A percentile compares a stretch with the other conserved stretches of the same genome.
Conservation (phyloP, 2,329 filamentous ascomycete genomes). For the Nemania abortiva region DNA sequence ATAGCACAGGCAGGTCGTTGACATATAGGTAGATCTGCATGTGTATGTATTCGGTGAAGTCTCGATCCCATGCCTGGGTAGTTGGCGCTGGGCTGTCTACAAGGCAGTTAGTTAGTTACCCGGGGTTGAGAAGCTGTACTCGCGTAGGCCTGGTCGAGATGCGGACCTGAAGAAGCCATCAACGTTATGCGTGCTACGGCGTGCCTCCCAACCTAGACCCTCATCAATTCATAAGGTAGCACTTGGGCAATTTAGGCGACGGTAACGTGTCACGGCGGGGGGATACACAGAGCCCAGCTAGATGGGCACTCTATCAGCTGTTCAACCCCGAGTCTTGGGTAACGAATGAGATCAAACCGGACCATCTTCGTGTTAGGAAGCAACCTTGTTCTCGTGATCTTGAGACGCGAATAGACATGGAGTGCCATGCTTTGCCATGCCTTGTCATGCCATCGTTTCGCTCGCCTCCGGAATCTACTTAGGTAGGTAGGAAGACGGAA, state of each 20-base stretch:
- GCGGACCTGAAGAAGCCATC: conserved; percentile 7
- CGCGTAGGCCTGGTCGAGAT: not conserved
- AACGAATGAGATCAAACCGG: conserved; percentile 27
- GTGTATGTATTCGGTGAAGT: conserved; percentile 18
- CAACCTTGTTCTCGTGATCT: conserved; percentile 15
- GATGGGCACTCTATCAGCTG: conserved; percentile 29
- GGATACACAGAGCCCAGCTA: conserved; percentile 30
- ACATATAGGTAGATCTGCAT: conserved; percentile 13
- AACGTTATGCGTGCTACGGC: conserved; percentile 7
- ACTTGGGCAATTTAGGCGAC: conserved; percentile 20
- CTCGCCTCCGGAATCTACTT: conserved; percentile 18
- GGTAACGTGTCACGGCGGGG: conserved; percentile 35
- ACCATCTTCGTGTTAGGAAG: conserved; percentile 14
- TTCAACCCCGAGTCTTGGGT: conserved; percentile 13
- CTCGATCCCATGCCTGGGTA: conserved; percentile 13
- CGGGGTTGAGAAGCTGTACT: not conserved
- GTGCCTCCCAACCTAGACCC: not conserved
- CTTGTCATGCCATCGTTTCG: conserved; percentile 4
- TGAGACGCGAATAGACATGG: not conserved
- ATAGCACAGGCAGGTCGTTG: conserved; percentile 20
- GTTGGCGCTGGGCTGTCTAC: conserved; percentile 9
- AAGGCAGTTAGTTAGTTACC: not conserved
- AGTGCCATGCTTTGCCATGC: not conserved
- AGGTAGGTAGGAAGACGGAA: not conserved
- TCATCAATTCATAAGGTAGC: conserved; percentile 4